A percentile compares a stretch with the other conserved stretches of the same genome.
phyloP scores from a whole-genome alignment of 2,329 filamentous ascomycete genomes.

The Diaporthe citri region DNA sequence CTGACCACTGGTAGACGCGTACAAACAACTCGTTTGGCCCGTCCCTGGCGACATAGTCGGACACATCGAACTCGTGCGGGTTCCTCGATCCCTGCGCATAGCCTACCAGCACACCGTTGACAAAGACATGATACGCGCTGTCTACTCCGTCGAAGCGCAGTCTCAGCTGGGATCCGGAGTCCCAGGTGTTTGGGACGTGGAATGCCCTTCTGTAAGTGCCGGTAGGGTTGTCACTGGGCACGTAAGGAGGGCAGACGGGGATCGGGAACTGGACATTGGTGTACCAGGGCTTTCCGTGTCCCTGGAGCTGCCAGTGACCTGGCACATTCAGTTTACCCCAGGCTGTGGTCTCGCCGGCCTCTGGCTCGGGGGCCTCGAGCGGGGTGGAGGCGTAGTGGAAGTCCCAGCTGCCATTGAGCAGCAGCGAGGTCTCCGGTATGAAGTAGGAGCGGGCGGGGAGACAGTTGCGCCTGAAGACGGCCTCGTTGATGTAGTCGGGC shows the following conservation, averaged over 20 bases:
- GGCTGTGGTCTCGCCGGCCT: slow-evolving; percentile 43
- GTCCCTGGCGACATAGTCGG: slow-evolving; percentile 55
- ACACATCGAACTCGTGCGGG: slow-evolving; percentile 77
- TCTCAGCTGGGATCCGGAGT: slow-evolving; percentile 62
- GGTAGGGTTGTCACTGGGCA: slow-evolving; percentile 73
- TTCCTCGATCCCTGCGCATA: slow-evolving; percentile 79
- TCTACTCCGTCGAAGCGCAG: slow-evolving; percentile 80
- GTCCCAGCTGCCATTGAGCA: slow-evolving; percentile 69
- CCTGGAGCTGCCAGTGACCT: slow-evolving; percentile 78
- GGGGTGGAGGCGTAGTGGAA: slow-evolving; percentile 65
- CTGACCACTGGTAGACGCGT: slow-evolving; percentile 78
- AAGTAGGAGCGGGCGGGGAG: slow-evolving; percentile 65
- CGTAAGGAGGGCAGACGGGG: slow-evolving; percentile 72
- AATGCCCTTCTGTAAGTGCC: slow-evolving; percentile 72
- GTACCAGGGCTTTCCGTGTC: slow-evolving; percentile 75
- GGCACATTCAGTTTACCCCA: slow-evolving; percentile 71
- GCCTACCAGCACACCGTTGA: slow-evolving; percentile 74
- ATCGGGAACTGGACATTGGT: slow-evolving; percentile 77
- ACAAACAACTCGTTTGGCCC: slow-evolving; percentile 69
- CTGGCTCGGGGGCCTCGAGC: slow-evolving; percentile 58
- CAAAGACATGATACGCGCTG: slow-evolving; percentile 77
- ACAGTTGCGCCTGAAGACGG: slow-evolving; percentile 65
- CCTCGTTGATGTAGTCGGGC: slow-evolving; percentile 64
- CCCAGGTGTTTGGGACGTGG: slow-evolving; percentile 62
- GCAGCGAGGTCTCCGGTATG: slow-evolving; percentile 62